Evolutionary conservation across 805 yeast species (phyloP), one percentile per base, ranked within the genome.

Genomic region (Kluyveromyces siamensis): DNA sequence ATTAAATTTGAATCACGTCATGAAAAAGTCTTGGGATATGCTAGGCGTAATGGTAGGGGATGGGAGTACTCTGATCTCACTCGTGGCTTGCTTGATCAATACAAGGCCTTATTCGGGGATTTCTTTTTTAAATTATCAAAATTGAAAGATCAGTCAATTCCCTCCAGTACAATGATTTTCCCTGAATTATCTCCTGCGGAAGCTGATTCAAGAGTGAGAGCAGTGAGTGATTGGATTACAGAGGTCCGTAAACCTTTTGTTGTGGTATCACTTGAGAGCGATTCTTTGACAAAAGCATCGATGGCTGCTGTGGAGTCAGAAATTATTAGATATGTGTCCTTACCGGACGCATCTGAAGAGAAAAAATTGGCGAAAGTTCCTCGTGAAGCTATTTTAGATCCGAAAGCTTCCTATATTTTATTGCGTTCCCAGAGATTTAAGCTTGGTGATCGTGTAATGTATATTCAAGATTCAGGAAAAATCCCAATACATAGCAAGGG

Each of bases 1-100:
- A 72, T 93, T 64, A 90, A 90, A 67, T 85, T 83, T 66, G 96
- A 90, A 55, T 78, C 79, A 19, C 78, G 79, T 51, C 79, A 88
- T 56, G 76, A 79, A 58, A 91, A 91, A 66, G 98, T 87, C 2
- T 73, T 90, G 53, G 99, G 98, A 5, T 91, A 81, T 69, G 81
- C 96, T 1, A 76, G 81, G 50, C 80, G 82, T 59, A 71, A 67
- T 40, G 76, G 72, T 25, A 72, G 73, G 45, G 82, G 80, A 19
- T 93, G 99, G 99, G 88, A 82, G 56, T 93, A 73, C 65, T 85
- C 95, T 53, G 81, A 79, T 9, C 69, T 83, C 56, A 95, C 97
- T 0, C 67, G 85, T 38, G 73, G 76, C 35, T 70, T 90, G 53
- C 65, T 93, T 43, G 68, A 72, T 44, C 81, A 78, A 30, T 93